These are phyloP conservation scores for Tulasnella calospora DNA, from an alignment of 768 basidiomycete species.

Conservation along the genomic window DNA sequence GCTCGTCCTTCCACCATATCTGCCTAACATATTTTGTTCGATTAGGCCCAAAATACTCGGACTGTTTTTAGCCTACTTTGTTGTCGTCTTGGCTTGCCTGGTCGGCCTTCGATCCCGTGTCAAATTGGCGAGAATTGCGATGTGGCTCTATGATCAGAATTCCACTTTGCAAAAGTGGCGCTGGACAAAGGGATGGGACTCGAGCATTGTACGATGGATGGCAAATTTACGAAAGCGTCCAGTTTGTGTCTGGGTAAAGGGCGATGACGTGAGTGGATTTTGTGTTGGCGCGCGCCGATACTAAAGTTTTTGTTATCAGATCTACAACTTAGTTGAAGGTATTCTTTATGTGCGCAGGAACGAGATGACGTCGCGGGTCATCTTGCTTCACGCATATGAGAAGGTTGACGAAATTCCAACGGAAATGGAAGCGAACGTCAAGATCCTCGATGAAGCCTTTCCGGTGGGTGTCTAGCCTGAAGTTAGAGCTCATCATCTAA, in stretches of 20 bases:
- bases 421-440: conserved; percentile 67
- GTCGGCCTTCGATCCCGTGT: conserved; percentile 52
- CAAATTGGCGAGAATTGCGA: conserved; percentile 48
- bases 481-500: neutral
- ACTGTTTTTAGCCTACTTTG: conserved; percentile 60
- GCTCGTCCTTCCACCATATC: neutral
- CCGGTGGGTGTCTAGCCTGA: conserved; percentile 39
- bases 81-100: conserved; percentile 48
- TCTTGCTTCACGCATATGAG: conserved; percentile 63
- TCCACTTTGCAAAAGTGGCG: conserved; percentile 41
- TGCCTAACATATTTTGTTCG: neutral
- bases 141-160: conserved; percentile 64
- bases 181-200: conserved; percentile 43
- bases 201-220: conserved; percentile 45
- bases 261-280: conserved; percentile 52
- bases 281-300: neutral
- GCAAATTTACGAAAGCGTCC: conserved; percentile 47
- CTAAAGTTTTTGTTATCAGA: conserved; percentile 40
- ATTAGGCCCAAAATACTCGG: conserved; percentile 18
- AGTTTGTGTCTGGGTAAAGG: conserved; percentile 57
- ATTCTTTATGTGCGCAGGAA: conserved; percentile 61
- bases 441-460: conserved; percentile 60
- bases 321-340: conserved; percentile 60
- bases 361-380: conserved; percentile 64
- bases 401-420: conserved; percentile 53